Evolutionary conservation across 2,329 filamentous ascomycete species (phyloP).

Genomic region (Diaporthe vaccinii): DNA sequence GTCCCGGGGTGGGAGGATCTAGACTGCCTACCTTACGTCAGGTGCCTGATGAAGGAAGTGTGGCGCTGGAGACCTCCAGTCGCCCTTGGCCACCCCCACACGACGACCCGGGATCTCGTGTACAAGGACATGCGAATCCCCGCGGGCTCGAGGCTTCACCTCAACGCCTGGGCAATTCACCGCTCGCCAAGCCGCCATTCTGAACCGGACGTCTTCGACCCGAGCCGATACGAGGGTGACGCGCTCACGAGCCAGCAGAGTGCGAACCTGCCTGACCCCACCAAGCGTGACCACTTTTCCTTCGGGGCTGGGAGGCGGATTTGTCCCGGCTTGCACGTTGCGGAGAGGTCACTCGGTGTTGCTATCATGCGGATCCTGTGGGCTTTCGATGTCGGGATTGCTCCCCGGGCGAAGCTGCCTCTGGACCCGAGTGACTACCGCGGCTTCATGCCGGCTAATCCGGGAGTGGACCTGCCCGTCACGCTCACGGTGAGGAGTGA

Average conservation of each 20-base stretch:
- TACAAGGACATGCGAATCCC: constrained; percentile 62
- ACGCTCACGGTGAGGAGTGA: constrained; percentile 7
- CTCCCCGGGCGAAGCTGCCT: constrained; percentile 9
- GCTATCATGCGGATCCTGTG: constrained; percentile 63
- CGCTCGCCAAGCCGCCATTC: constrained; percentile 58
- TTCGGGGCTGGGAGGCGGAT: constrained; percentile 70
- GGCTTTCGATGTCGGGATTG: constrained; percentile 52
- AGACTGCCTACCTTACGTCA: constrained; percentile 56
- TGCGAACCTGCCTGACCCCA: constrained; percentile 38
- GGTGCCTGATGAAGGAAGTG: constrained; percentile 57
- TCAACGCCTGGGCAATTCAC: constrained; percentile 61
- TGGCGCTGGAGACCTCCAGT: constrained; percentile 60
- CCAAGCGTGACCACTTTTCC: constrained; percentile 64
- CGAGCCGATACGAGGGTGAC: constrained; percentile 51
- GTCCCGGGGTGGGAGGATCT: constrained; percentile 55
- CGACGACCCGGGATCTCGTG: constrained; percentile 56
- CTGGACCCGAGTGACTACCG: neutral
- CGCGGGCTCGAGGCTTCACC: constrained; percentile 57
- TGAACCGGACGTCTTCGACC: constrained; percentile 58
- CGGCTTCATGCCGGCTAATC: constrained; percentile 12
- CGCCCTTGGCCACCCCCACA: constrained; percentile 57
- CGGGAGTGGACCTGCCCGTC: neutral
- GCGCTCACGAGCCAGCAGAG: neutral
- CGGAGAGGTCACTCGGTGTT: constrained; percentile 62
- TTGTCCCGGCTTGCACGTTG: constrained; percentile 70